Base-by-base conservation (phyloP, 2,329 filamentous ascomycete genomes). In the Diplodia corticola region DNA sequence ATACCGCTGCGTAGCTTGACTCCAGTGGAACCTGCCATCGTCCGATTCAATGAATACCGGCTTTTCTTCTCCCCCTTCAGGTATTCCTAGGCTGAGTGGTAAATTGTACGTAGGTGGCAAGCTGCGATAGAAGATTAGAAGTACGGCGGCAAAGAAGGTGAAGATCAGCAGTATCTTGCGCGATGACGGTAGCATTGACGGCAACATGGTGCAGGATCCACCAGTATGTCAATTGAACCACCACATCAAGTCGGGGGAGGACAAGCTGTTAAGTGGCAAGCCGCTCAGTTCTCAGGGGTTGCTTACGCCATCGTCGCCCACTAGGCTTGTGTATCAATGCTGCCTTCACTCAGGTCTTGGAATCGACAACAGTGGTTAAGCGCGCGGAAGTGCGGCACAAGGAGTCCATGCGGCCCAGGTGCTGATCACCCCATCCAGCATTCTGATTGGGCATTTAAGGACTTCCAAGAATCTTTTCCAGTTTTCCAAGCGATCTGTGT, bases 81-180 rank as follows among this genome's bases (percentile, higher is more conserved):
- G 20, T 40, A 15, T 5, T 7, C 54, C 54, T 54, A 10, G 53
- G 63, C 5, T 51, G 60, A n/a, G 68, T 22, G 53, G 55, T 26
- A 67, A 50, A 33, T 71, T 44, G 30, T 73, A 64, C 22, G 40
- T 28, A 2, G 73, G 73, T 4, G 76, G 66, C 55, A 73, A 70
- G 53, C 70, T 71, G 66, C 73, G 76, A 30, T 75, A 54, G 63
- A 72, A 71, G 28, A 76, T 48, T 44, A 76, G 17, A 35, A 75
- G 66, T 28, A 72, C 35, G 26, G 71, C 71, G 68, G 71, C 72
- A 40, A 74, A 49, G 10, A 68, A 68, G 17, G 74, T 70, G 67
- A 12, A 35, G 1, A 5, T 3, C 1, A 63, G n/a, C 13, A 60
- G 24, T 12, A 60, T 13, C 17, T 60, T 60, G 24, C 55, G 55